Evolutionary conservation across 495 filamentous ascomycete species (phyloP).

Genomic region (Xylaria castorea): DNA sequence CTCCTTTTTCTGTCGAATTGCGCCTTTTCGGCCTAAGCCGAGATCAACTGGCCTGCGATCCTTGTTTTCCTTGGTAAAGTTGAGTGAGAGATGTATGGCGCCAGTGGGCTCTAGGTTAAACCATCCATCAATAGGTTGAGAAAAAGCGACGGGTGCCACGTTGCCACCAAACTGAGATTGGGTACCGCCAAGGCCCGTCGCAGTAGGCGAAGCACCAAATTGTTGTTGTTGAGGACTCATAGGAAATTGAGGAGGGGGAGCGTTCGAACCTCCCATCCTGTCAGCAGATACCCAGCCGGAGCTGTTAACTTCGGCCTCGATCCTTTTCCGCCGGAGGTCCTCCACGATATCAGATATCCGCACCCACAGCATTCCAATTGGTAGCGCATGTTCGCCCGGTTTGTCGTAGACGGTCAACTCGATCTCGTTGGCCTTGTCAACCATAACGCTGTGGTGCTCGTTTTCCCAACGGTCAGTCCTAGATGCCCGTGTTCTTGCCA

Average conservation of each 20-base stretch:
- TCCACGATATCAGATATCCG: slow-evolving; percentile 96
- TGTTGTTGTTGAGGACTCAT: slow-evolving; percentile 56
- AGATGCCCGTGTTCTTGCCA: slow-evolving; percentile 86
- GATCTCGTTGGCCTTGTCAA: slow-evolving; percentile 98
- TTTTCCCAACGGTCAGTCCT: slow-evolving; percentile 89
- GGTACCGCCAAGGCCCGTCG: slow-evolving; percentile 24
- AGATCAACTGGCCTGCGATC: slow-evolving; percentile 74
- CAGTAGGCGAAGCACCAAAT: slow-evolving; percentile 48
- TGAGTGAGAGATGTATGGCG: slow-evolving; percentile 75
- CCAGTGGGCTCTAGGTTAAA: slow-evolving; percentile 96
- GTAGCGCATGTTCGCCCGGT: slow-evolving; percentile 83
- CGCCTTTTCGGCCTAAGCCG: slow-evolving; percentile 92
- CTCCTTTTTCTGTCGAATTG: slow-evolving; percentile 95
- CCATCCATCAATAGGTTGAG: slow-evolving; percentile 88
- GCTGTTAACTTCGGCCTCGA: slow-evolving; percentile 89
- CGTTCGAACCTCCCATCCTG: slow-evolving; percentile 69
- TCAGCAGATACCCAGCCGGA: slow-evolving; percentile 97
- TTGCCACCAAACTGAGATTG: slow-evolving; percentile 36
- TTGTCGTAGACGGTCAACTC: slow-evolving; percentile 98
- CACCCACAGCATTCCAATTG: slow-evolving; percentile 95
- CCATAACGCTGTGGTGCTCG: slow-evolving; percentile 86
- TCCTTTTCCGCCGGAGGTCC: slow-evolving; percentile 95
- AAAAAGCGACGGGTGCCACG: slow-evolving; percentile 51
- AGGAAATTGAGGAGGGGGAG: slow-evolving; percentile 59
- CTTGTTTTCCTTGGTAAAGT: slow-evolving; percentile 75